These are phyloP conservation scores for Apiotrichum brassicae DNA, from an alignment of 1,284 basidiomycete species.

Conservation along the genomic window DNA sequence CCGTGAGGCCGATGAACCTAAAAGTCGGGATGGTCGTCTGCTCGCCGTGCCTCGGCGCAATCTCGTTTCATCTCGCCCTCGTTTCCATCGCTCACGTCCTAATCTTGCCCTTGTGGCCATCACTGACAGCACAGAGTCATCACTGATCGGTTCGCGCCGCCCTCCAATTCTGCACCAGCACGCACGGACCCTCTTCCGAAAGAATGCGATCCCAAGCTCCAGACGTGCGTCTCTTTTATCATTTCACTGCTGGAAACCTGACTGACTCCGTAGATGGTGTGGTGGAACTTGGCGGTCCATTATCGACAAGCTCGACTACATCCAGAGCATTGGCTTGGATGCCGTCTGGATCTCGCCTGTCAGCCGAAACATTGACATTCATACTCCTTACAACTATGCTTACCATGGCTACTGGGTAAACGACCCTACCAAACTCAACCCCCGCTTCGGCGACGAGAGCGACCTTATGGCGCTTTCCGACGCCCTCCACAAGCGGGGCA, in stretches of 20 bases:
- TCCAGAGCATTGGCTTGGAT: constrained; percentile 68
- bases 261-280: constrained; percentile 53
- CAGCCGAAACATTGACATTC: constrained; percentile 59
- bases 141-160: constrained; percentile 66
- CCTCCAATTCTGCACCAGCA: constrained; percentile 51
- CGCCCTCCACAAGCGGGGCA: constrained; percentile 61
- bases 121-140: constrained; percentile 52
- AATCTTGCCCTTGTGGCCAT: not conserved
- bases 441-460: constrained; percentile 60
- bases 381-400: constrained; percentile 54
- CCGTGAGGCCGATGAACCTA: not conserved
- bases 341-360: constrained; percentile 54
- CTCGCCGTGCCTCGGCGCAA: not conserved
- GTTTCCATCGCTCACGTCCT: too few relatives aligned
- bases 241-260: too few relatives aligned
- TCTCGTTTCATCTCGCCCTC: too few relatives aligned
- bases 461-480: constrained; percentile 62
- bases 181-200: constrained; percentile 48
- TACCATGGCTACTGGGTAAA: constrained; percentile 50
- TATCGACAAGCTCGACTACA: constrained; percentile 66
- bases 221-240: constrained; percentile 27
- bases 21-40: not conserved
- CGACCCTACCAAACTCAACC: constrained; percentile 60
- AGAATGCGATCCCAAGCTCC: constrained; percentile 25
- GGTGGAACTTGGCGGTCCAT: constrained; percentile 72